Evolutionary conservation across 2,329 filamentous ascomycete genomes (phyloP).

Genomic region (Onygenales sp.): DNA sequence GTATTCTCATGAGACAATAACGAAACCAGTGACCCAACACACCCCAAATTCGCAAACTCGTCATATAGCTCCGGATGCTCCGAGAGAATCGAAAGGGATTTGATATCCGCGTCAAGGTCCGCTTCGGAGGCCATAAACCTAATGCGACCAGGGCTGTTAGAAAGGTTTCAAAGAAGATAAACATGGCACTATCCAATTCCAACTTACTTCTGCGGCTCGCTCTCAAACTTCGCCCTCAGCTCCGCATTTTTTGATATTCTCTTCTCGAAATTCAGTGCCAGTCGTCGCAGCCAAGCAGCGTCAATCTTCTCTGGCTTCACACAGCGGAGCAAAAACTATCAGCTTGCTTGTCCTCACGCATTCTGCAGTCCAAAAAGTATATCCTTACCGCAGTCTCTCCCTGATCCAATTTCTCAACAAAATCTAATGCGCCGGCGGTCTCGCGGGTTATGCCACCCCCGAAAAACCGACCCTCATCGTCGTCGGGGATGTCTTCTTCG

Average conservation of each 20-base stretch:
- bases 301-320: conserved; percentile 65
- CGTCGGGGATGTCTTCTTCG: conserved; percentile 55
- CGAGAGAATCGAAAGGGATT: conserved; percentile 72
- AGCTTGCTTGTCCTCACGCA: background rate
- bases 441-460: conserved; percentile 77
- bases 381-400: conserved; percentile 36
- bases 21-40: conserved; percentile 63
- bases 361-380: background rate
- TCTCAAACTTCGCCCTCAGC: conserved; percentile 73
- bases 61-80: conserved; percentile 77
- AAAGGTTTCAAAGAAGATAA: background rate
- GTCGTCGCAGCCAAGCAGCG: conserved; percentile 68
- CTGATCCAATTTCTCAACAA: conserved; percentile 61
- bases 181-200: background rate
- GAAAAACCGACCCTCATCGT: conserved; percentile 93
- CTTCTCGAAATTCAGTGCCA: conserved; percentile 77
- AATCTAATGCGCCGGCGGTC: conserved; percentile 78
- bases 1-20: conserved; percentile 91
- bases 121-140: conserved; percentile 74
- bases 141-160: conserved; percentile 11
- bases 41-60: conserved; percentile 69
- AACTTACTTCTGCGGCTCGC: conserved; percentile 60
- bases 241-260: conserved; percentile 86
- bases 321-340: background rate
- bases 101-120: conserved; percentile 81